Evolutionary conservation across 768 basidiomycete species (phyloP).

Genomic region (Xanthoconium purpureum): DNA sequence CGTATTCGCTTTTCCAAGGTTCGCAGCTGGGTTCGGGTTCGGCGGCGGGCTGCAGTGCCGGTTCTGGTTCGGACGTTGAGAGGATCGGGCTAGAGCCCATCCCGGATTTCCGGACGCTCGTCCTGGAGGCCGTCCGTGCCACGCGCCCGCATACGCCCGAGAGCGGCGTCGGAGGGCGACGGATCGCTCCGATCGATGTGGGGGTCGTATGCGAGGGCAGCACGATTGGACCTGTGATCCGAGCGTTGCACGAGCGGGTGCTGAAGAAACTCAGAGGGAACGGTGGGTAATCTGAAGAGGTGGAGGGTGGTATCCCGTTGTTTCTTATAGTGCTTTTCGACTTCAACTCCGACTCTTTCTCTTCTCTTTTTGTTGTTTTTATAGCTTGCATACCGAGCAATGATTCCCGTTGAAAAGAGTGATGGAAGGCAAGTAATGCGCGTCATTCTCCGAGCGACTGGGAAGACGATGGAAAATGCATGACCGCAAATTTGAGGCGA

Average conservation of each 20-base stretch:
- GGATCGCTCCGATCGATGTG: slow-evolving; percentile 55
- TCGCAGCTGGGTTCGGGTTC: not conserved
- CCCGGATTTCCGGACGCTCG: slow-evolving; percentile 52
- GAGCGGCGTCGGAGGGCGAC: slow-evolving; percentile 23
- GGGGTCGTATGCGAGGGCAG: slow-evolving; percentile 59
- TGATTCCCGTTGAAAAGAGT: too few relatives aligned
- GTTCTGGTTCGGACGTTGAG: not conserved
- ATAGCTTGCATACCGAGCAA: too few relatives aligned
- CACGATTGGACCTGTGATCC: slow-evolving; percentile 45
- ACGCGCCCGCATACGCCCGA: slow-evolving; percentile 13
- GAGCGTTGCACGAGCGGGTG: slow-evolving; percentile 51
- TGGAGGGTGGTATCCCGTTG: too few relatives aligned
- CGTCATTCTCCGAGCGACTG: too few relatives aligned
- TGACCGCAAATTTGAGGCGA: too few relatives aligned
- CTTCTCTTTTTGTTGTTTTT: too few relatives aligned
- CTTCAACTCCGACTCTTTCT: too few relatives aligned
- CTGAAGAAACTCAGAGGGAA: slow-evolving; percentile 23
- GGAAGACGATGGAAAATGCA: too few relatives aligned
- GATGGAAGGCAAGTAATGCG: too few relatives aligned
- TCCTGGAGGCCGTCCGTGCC: slow-evolving; percentile 46
- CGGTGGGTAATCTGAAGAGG: slow-evolving; percentile 12
- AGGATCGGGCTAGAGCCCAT: slow-evolving; percentile 53
- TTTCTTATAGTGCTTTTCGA: not conserved
- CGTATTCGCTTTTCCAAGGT: slow-evolving; percentile 50
- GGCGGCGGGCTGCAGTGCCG: not conserved